Conservation (phyloP, 169 alveolate species). For the Plasmodium fragile region DNA sequence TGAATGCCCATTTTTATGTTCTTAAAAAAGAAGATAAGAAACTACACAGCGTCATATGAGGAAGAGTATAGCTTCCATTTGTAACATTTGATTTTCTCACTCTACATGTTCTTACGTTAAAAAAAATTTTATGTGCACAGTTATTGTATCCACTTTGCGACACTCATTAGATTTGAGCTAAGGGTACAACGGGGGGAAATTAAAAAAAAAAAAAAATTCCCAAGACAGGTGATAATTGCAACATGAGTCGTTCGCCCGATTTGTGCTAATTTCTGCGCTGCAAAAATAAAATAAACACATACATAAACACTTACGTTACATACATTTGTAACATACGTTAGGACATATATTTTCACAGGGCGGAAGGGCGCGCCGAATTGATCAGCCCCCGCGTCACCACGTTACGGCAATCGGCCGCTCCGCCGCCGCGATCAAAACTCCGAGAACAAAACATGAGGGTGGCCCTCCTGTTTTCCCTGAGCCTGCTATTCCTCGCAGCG, state of each 20-base stretch:
- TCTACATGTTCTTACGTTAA: neutral
- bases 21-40: neutral
- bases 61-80: neutral
- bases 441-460: conserved; percentile 34
- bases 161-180: neutral
- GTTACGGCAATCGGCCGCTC: neutral
- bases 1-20: neutral
- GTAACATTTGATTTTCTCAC: neutral
- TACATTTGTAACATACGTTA: neutral
- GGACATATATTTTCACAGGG: neutral
- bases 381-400: neutral
- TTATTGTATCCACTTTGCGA: neutral
- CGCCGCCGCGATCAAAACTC: neutral
- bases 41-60: neutral
- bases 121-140: neutral
- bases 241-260: neutral
- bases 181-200: neutral
- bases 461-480: neutral
- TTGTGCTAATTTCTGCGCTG: neutral
- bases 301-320: neutral
- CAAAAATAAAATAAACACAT: neutral
- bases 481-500: conserved; percentile 28
- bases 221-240: neutral
- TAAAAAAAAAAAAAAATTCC: neutral
- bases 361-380: neutral